Base-by-base conservation (phyloP, 2,329 filamentous ascomycete genomes). In the Metarhizium anisopliae region DNA sequence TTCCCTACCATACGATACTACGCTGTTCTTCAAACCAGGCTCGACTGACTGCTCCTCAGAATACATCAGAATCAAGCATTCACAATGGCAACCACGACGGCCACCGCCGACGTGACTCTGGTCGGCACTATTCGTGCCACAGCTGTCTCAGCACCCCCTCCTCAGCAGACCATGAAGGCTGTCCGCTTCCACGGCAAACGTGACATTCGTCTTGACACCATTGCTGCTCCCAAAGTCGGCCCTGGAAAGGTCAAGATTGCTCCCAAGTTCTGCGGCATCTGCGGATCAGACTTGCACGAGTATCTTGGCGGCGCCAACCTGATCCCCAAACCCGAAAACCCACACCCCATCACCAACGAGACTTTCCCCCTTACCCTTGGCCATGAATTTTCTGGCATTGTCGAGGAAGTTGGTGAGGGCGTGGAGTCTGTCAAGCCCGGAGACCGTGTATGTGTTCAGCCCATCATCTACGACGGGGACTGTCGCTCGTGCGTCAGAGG, bases 321-420 rank as follows among this genome's bases (percentile, higher is more conserved):
- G 50, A 68, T 67, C 50, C 68, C 67, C 3, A 74, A 76, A 1
- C 79, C 81, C 2, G 42, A 54, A 10, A 45, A 58, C 43, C 80
- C 82, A 1, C 84, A 87, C 61, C 77, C 77, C 2, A 67, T 86
- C 25, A 86, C 83, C 0, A 71, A 76, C 36, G 80, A 81, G 56
- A 73, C 71, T 1, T 74, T 82, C 40, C 84, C 83, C 3, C 74
- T 86, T 10, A 83, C 77, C 0, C 71, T 87, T 10, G 84, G 85
- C 30, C 84, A 87, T 63, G 85, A 87, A 63, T 84, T 87, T 66
- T 80, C 77, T 3, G 84, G 84, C 11, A 75, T 76, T 2, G 72
- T 87, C 36, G 73, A 77, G 11, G 80, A 84, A 60, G 69, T 86
- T n/a, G 83, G 83, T 0, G 62, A 71, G 0, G 74, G 69, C 1